Conservation (phyloP, 2,329 filamentous ascomycete species). For the Sclerotinia glacialis region DNA sequence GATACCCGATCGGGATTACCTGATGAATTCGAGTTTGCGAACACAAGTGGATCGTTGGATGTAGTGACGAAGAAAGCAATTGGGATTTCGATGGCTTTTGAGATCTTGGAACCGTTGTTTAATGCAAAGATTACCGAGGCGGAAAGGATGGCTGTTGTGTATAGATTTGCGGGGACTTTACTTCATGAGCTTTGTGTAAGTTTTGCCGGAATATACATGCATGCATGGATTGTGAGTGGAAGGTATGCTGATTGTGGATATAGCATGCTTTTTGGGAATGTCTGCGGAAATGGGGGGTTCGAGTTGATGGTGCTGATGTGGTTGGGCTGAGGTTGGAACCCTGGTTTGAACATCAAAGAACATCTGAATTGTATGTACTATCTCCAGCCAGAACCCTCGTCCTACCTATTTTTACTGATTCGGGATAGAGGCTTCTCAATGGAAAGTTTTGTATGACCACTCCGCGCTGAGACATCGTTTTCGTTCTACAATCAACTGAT, state of each 20-base stretch:
- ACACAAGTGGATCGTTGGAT: not conserved
- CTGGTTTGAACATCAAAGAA: conserved; percentile 16
- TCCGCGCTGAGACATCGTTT: too few relatives aligned
- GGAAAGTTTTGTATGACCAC: conserved; percentile 10
- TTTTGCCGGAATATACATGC: not conserved
- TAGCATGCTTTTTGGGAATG: conserved; percentile 18
- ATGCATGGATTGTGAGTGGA: not conserved
- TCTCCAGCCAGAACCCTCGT: not conserved
- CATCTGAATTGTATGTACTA: conserved; percentile 4
- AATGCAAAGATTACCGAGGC: conserved; percentile 13
- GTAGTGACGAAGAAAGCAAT: not conserved
- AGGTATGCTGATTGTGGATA: not conserved
- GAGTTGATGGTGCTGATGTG: not conserved
- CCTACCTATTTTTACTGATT: not conserved
- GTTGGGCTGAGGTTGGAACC: conserved; percentile 2
- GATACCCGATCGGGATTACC: conserved; percentile 6
- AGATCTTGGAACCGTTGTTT: conserved; percentile 13
- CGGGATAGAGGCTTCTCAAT: conserved; percentile 7
- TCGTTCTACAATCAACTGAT: not conserved
- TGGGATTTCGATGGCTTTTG: conserved; percentile 10
- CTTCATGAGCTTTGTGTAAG: conserved; percentile 18
- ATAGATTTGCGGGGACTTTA: not conserved
- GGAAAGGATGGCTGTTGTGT: not conserved
- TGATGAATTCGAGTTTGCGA: not conserved
- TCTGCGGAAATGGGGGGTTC: not conserved